Base-by-base conservation (phyloP, 2,329 filamentous ascomycete species). In the Fusarium metavorans region DNA sequence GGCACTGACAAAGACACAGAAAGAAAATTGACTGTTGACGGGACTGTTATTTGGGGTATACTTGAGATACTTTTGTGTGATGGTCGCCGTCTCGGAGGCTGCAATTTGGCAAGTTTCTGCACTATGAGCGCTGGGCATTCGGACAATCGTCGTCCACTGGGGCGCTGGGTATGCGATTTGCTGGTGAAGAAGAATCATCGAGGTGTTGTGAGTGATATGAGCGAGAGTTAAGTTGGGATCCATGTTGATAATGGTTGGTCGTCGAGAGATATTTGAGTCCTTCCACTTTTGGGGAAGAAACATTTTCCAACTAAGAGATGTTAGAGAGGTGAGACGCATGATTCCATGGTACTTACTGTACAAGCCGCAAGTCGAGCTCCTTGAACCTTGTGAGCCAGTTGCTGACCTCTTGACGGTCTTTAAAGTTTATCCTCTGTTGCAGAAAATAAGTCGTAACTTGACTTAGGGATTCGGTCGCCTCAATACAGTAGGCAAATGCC, bases 171-270 rank as follows among this genome's bases (percentile, higher is more conserved):
- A 88, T 0, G 86, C 87, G 43, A 88, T 87, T 7, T 80, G 79
- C 50, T 88, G 86, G 63, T 88, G 87, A 0, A 88, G 77, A 0
- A 88, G 78, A 27, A 88, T 87, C 79, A 87, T 87, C 0, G 86
- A 86, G 0, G 85, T 84, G 64, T 88, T 88, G 56, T 88, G 87
- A 0, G 85, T 88, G 11, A 86, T 80, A 37, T 88, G 86, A 0
- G 86, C 86, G 0, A 88, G 75, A 0, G 87, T 87, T 20, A 88
- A 77, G 54, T 88, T 88, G 0, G 87, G 87, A 59, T 88, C 87
- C 73, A 77, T 73, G 81, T 86, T 87, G 16, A 76, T 76, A 0
- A 79, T 71, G 0, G 73, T 75, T 3, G 73, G 71, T 18, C 78
- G 68, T 2, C 77, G 73, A 1, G 80, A 79, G 2, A 81, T 78